Evolutionary conservation across 768 basidiomycete genomes (phyloP).

Genomic region (Rhodotorula kratochvilovae): DNA sequence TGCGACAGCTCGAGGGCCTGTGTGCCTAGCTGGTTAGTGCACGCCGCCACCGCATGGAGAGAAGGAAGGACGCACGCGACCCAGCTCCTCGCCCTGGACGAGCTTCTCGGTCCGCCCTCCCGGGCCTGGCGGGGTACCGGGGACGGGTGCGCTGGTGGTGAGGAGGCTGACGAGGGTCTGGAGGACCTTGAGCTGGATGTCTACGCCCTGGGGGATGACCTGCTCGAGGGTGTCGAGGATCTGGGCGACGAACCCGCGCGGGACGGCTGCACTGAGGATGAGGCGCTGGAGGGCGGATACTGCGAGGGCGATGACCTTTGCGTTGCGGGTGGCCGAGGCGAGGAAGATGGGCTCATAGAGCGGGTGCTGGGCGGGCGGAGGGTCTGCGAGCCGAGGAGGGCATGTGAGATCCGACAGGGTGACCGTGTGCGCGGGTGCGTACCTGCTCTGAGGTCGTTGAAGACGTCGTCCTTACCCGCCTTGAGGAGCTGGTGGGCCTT

Average conservation of each 20-base stretch:
- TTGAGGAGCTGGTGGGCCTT: slow-evolving; percentile 31
- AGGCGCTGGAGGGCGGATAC: slow-evolving; percentile 85
- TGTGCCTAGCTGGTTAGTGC: background rate
- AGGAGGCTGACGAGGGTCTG: slow-evolving; percentile 78
- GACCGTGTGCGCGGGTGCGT: background rate
- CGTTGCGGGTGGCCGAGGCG: slow-evolving; percentile 86
- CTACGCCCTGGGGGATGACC: slow-evolving; percentile 88
- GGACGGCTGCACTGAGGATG: slow-evolving; percentile 57
- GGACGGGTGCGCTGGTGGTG: slow-evolving; percentile 1
- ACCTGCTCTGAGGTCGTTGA: slow-evolving; percentile 16
- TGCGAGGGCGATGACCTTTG: slow-evolving; percentile 88
- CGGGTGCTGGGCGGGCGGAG: slow-evolving; percentile 42
- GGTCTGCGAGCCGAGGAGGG: slow-evolving; percentile 3
- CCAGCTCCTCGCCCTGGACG: slow-evolving; percentile 72
- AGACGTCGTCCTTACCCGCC: slow-evolving; percentile 4
- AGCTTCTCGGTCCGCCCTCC: background rate
- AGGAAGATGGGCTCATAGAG: slow-evolving; percentile 83
- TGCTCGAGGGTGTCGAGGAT: slow-evolving; percentile 80
- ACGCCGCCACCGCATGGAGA: too few species aligned
- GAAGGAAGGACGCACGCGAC: slow-evolving; percentile 59
- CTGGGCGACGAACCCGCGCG: slow-evolving; percentile 57
- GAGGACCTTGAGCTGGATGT: slow-evolving; percentile 88
- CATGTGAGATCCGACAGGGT: background rate
- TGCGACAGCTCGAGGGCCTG: slow-evolving; percentile 62
- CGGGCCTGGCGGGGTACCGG: too few species aligned